These are phyloP conservation scores for Plantago rigida DNA, from an alignment of 305 asterid genomes.

Conservation along the genomic window DNA sequence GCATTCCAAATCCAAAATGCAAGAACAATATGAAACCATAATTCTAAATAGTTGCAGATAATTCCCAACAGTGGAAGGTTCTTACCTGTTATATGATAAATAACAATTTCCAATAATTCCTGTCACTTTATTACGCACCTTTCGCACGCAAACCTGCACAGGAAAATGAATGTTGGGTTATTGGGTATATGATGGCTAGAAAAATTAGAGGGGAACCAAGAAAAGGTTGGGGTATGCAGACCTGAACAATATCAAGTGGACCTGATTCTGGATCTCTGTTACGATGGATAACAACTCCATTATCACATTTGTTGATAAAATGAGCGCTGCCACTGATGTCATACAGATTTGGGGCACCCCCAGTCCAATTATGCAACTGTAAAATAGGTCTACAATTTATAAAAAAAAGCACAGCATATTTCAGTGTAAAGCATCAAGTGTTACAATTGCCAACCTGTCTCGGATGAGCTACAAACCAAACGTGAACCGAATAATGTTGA, in stretches of 20 bases:
- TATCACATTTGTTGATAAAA: slow-evolving; percentile 92
- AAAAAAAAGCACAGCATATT: not conserved
- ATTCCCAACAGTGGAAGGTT: not conserved
- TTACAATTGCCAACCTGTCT: slow-evolving; percentile 54
- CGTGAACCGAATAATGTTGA: slow-evolving; percentile 89
- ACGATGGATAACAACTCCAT: slow-evolving; percentile 86
- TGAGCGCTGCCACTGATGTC: slow-evolving; percentile 98
- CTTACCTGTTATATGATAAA: slow-evolving; percentile 69
- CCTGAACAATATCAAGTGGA: slow-evolving; percentile 77
- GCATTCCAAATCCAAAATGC: slow-evolving; percentile 2
- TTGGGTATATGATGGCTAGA: not conserved
- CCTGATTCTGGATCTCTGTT: slow-evolving; percentile 80
- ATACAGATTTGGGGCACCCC: slow-evolving; percentile 78
- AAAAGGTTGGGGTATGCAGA: slow-evolving; percentile 23
- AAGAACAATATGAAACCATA: slow-evolving; percentile 1
- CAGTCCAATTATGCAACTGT: slow-evolving; percentile 77
- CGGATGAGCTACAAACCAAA: slow-evolving; percentile 99
- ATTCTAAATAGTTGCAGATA: not conserved
- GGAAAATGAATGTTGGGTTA: slow-evolving; percentile 2
- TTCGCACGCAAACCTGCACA: slow-evolving; percentile 71
- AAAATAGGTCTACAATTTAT: slow-evolving; percentile 24
- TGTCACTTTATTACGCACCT: slow-evolving; percentile 82
- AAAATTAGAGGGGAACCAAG: not conserved
- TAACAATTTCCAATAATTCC: slow-evolving; percentile 86
- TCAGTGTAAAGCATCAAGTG: slow-evolving; percentile 1